Evolutionary conservation across 345 rosid genomes (phyloP).

Genomic region (Anacardium occidentale): DNA sequence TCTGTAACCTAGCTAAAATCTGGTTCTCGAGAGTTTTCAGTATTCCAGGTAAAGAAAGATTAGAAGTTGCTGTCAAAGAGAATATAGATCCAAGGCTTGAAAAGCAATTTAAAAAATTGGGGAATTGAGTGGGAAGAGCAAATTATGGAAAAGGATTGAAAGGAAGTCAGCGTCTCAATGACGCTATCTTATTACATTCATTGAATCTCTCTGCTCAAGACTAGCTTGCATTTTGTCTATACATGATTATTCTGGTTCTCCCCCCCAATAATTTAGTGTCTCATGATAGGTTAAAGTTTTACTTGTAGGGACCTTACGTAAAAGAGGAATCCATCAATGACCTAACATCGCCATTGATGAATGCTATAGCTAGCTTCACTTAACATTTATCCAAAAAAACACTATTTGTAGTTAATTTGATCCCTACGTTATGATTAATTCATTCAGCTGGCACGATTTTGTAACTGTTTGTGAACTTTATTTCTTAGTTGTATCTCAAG

Average conservation of each 20-base stretch:
- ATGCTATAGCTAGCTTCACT: too few relatives aligned
- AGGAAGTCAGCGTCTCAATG: neutral
- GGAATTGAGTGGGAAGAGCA: neutral
- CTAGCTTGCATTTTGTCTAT: slow-evolving; percentile 15
- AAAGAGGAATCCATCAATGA: neutral
- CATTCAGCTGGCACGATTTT: too few relatives aligned
- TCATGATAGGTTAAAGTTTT: neutral
- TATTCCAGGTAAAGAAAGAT: neutral
- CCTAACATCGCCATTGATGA: neutral
- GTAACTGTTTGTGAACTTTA: too few relatives aligned
- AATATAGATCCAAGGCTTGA: neutral
- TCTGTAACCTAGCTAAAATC: too few relatives aligned
- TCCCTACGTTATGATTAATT: too few relatives aligned
- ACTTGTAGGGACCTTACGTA: neutral
- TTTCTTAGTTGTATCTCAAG: too few relatives aligned
- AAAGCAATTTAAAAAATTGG: neutral
- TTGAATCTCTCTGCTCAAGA: slow-evolving; percentile 16
- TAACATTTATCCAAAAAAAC: too few relatives aligned
- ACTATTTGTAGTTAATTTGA: too few relatives aligned
- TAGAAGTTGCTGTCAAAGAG: too few relatives aligned
- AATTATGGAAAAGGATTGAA: neutral
- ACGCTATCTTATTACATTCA: slow-evolving; percentile 17
- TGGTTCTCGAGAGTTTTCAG: neutral
- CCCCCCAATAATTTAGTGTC: neutral
- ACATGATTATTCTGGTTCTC: neutral